Percentiles rank a stretch among this genome's conserved stretches.
These are phyloP conservation scores for Metschnikowia kunwiensis DNA, from an alignment of 805 yeast species.

Conservation along the genomic window DNA sequence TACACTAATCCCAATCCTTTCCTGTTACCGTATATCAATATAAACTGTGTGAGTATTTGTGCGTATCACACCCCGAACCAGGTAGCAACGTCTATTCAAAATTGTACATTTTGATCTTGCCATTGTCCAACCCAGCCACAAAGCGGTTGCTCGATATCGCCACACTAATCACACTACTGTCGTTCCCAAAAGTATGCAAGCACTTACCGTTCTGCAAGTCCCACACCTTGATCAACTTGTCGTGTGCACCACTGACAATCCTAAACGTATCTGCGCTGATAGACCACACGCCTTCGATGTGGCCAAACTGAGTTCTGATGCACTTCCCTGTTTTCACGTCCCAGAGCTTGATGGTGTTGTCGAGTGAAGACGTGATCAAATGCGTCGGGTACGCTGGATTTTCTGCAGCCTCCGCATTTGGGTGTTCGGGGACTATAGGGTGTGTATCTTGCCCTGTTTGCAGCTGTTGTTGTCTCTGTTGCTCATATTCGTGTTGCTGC, in stretches of 20 bases:
- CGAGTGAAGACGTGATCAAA: conserved; percentile 80
- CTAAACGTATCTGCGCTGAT: conserved; percentile 94
- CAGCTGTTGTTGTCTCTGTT: conserved; percentile 11
- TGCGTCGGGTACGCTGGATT: conserved; percentile 66
- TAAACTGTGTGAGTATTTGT: no score
- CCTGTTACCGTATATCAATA: no score
- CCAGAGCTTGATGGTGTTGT: conserved; percentile 92
- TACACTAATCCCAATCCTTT: neutral
- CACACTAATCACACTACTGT: conserved; percentile 59
- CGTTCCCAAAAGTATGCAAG: conserved; percentile 86
- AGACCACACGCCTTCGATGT: conserved; percentile 97
- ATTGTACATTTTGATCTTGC: conserved; percentile 72
- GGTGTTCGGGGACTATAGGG: neutral
- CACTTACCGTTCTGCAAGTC: conserved; percentile 93
- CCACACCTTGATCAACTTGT: conserved; percentile 87
- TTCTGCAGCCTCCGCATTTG: conserved; percentile 10
- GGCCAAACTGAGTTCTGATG: conserved; percentile 93
- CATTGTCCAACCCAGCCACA: conserved; percentile 88
- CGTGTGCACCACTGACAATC: conserved; percentile 93
- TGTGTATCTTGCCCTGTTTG: neutral
- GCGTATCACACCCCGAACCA: no score
- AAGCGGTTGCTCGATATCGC: conserved; percentile 85
- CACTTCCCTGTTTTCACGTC: conserved; percentile 84
- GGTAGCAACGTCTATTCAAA: conserved; percentile 8
- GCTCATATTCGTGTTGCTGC: conserved; percentile 16